A percentile compares a stretch with the other conserved stretches of the same genome.
These are phyloP conservation scores for Erigeron philadelphicus DNA, from an alignment of 140 eudicot genomes.

Conservation along the genomic window DNA sequence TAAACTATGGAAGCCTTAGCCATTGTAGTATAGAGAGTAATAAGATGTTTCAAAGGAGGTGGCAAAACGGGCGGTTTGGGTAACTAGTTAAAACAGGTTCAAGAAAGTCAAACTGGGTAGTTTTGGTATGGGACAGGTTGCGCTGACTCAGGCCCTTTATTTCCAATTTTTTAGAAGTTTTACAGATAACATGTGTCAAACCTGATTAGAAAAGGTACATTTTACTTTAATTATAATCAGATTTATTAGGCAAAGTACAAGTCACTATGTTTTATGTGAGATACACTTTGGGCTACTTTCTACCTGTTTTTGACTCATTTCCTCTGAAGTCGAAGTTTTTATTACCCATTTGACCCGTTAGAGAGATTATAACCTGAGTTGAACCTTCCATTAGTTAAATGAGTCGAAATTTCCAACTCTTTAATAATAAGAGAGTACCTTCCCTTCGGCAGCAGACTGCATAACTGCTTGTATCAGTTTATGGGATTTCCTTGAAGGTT, in stretches of 20 bases:
- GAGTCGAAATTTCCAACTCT: too few relatives aligned
- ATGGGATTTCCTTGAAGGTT: constrained; percentile 52
- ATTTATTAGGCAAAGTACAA: background rate
- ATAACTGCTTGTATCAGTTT: constrained; percentile 80
- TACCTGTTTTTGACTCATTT: background rate
- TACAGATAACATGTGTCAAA: background rate
- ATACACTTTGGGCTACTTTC: background rate
- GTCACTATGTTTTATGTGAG: too few relatives aligned
- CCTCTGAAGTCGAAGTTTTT: too few relatives aligned
- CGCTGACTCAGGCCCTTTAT: background rate
- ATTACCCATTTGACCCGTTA: background rate
- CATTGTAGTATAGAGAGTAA: constrained; percentile 13
- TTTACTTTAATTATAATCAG: background rate
- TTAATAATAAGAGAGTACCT: constrained; percentile 39
- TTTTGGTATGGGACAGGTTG: background rate
- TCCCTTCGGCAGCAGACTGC: constrained; percentile 79
- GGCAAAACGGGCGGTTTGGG: background rate
- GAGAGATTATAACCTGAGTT: background rate
- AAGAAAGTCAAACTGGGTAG: too few relatives aligned
- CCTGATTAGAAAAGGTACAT: background rate
- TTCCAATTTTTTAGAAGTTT: background rate
- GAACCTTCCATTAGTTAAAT: too few relatives aligned
- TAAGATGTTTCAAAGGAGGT: background rate
- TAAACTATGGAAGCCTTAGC: constrained; percentile 67
- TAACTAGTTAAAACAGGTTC: background rate